Base-by-base conservation (phyloP, 805 yeast genomes). In the Tetrapisispora phaffii region DNA sequence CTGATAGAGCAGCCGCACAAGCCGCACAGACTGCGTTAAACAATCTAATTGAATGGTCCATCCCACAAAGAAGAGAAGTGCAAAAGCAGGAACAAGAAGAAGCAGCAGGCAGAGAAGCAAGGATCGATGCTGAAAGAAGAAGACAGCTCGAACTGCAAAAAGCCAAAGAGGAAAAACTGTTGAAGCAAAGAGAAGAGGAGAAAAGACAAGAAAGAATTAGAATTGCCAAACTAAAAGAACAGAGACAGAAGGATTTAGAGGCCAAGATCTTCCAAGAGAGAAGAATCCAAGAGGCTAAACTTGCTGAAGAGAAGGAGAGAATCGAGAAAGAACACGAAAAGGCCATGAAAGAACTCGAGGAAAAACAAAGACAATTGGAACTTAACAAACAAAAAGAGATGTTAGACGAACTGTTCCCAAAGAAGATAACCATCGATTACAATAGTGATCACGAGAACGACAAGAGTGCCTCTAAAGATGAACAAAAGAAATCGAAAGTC, bases 31-130 rank as follows among this genome's bases (percentile, higher is more conserved):
- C 33, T 28, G 41, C 26, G 10, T 37, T 49, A 16, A 38, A 32
- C 8, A 51, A 46, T 13, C 37, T 53, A 23, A 48, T 53, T 13
- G 36, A 48, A 36, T 53, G 55, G 55, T 48, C 56, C 4, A 26
- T 26, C 17, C 34, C 34, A 32, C n/a, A 28, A 5, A 28, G 31
- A 33, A 19, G 32, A 10, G 34, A 38, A 34, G 22, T 17, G 4
- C 24, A 41, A 16, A 24, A 38, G 9, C 19, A 23, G n/a, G 17
- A 16, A n/a, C 5, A 20, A 33, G 38, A 19, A 10, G 34, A 44
- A 43, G 49, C 43, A 22, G 39, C 21, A 37, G 24, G n/a, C 23
- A 15, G 22, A 33, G 20, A 35, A 45, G 23, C 36, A 36, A 24
- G 22, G 36, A 17, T 3, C 4, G 21, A 40, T 29, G 17, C 15